Conservation (phyloP, 2,329 filamentous ascomycete genomes). For the Phyllosticta citriasiana region DNA sequence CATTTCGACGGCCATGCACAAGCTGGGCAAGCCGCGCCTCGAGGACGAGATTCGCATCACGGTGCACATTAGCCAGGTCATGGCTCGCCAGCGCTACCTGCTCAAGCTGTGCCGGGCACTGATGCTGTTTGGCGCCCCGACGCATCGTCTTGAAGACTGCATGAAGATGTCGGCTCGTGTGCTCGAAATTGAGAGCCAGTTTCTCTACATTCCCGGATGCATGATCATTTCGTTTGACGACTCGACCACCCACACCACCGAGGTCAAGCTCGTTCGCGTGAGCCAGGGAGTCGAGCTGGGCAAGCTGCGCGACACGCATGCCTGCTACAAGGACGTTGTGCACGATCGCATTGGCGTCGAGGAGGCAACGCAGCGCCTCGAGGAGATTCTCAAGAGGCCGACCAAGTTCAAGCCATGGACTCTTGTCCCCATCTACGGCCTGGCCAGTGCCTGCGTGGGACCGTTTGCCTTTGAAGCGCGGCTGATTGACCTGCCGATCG, state of each 20-base stretch:
- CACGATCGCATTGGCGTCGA: conserved; percentile 66
- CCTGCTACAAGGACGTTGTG: conserved; percentile 74
- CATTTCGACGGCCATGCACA: conserved; percentile 23
- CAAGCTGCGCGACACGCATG: conserved; percentile 62
- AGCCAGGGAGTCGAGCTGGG: conserved; percentile 63
- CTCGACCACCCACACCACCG: conserved; percentile 61
- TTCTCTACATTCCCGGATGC: conserved; percentile 79
- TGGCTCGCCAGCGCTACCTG: conserved; percentile 73
- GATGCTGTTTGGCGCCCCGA: conserved; percentile 85
- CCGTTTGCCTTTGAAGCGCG: conserved; percentile 72
- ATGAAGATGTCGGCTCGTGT: conserved; percentile 85
- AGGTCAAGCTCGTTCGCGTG: conserved; percentile 64
- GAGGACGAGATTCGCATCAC: conserved; percentile 49
- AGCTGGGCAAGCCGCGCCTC: conserved; percentile 26
- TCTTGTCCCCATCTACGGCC: conserved; percentile 58
- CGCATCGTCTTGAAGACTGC: conserved; percentile 84
- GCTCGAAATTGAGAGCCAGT: conserved; percentile 80
- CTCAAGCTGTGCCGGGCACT: conserved; percentile 74
- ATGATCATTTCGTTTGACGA: conserved; percentile 93
- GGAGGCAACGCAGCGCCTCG: conserved; percentile 54
- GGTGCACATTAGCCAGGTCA: conserved; percentile 55
- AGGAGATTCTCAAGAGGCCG: conserved; percentile 50
- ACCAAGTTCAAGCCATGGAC: conserved; percentile 42
- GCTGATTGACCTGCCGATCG: conserved; percentile 66
- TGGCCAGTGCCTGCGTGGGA: conserved; percentile 66